These are phyloP conservation scores for Gossypium sturtianum DNA, from an alignment of 345 rosid species.

Conservation along the genomic window DNA sequence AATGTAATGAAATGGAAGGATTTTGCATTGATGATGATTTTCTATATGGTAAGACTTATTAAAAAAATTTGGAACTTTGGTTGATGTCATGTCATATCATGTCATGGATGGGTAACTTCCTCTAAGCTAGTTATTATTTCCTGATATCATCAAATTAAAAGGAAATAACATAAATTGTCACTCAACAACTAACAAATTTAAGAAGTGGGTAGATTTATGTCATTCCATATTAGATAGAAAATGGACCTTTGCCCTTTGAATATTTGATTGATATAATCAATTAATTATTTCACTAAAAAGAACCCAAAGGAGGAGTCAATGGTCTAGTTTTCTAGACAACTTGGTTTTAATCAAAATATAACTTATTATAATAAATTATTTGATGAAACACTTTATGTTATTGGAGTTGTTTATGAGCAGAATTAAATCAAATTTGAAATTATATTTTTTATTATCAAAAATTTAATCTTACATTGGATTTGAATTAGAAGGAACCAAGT, in stretches of 20 bases:
- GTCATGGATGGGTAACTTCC: neutral
- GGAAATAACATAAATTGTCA: neutral
- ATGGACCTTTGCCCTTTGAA: neutral
- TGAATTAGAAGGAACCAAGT: neutral
- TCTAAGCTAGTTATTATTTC: neutral
- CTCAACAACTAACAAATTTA: constrained; percentile 1
- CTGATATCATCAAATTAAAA: neutral
- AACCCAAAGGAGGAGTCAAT: neutral
- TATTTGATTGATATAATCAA: neutral
- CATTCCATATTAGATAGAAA: neutral
- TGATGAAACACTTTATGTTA: no score
- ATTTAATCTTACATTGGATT: no score
- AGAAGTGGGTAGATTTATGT: constrained; percentile 7
- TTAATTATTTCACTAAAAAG: neutral
- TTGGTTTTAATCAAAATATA: neutral
- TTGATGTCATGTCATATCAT: neutral
- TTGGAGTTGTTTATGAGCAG: no score
- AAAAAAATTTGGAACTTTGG: neutral
- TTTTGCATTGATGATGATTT: neutral
- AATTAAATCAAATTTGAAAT: no score
- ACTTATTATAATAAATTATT: neutral
- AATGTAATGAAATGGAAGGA: neutral
- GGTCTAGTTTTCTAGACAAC: neutral
- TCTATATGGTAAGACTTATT: neutral
- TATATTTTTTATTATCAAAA: no score